Percentiles rank a stretch among this genome's conserved stretches.
Conservation (phyloP, 1,139 yeast species). For the Lodderomyces metapsilosis region DNA sequence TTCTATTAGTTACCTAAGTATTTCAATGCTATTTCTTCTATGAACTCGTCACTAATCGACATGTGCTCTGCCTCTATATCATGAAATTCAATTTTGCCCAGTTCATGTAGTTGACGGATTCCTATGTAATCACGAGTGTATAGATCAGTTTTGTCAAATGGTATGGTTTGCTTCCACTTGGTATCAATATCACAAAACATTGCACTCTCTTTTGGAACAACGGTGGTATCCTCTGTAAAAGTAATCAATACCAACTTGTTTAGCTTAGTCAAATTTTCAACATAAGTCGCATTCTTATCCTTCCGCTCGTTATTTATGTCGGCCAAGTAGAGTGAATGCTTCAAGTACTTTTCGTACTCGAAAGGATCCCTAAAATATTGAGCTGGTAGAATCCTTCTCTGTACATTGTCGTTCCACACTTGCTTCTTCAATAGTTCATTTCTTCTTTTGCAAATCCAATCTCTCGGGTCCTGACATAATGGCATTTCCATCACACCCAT, state of each 20-base stretch:
- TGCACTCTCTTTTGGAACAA: conserved; percentile 73
- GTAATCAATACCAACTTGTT: conserved; percentile 57
- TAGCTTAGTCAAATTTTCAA: conserved; percentile 39
- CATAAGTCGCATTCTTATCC: conserved; percentile 31
- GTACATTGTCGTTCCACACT: conserved; percentile 61
- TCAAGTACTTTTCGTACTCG: conserved; percentile 47
- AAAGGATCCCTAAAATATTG: conserved; percentile 67
- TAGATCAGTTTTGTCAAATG: conserved; percentile 49
- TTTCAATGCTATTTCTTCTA: conserved; percentile 35
- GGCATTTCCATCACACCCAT: conserved; percentile 75
- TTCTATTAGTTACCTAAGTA: conserved; percentile 25
- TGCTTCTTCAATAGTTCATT: conserved; percentile 57
- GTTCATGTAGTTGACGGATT: conserved; percentile 43
- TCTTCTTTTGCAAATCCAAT: conserved; percentile 61
- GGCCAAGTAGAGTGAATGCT: conserved; percentile 56
- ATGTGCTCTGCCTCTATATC: conserved; percentile 65
- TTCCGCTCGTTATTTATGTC: conserved; percentile 62
- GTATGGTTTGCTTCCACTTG: conserved; percentile 38
- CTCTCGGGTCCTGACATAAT: conserved; percentile 47
- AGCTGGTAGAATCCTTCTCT: conserved; percentile 62
- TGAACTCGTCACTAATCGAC: conserved; percentile 53
- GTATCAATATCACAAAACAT: conserved; percentile 60
- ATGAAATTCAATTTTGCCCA: conserved; percentile 46
- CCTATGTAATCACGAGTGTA: conserved; percentile 62
- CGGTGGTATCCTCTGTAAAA: conserved; percentile 61